Base-by-base conservation (phyloP, 192 early-diverging fungal genomes). In the Chytriomyces hyalinus region DNA sequence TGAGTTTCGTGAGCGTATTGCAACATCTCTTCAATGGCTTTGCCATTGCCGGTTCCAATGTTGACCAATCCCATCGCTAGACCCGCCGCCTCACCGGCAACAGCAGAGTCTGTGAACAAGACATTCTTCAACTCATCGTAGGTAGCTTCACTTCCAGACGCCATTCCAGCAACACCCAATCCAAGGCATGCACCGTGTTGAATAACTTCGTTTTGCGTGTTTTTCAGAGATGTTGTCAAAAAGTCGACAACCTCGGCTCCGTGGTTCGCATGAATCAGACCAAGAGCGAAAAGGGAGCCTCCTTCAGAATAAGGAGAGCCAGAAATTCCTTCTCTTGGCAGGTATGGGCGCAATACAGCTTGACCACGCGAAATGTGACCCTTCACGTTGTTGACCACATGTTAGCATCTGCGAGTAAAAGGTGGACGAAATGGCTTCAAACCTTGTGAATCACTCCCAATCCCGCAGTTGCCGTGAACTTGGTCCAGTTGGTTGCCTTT, bases 1-100 rank as follows among this genome's bases (percentile, higher is more conserved):
- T 96, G 94, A 6, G 98, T 99, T 73, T 98, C 97, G 75, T 95
- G 94, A 15, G 98, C 98, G 76, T 99, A 99, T 77, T 94, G 92
- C 45, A 98, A 84, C 96, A 99, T 98, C 71, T 97, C 96, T 50
- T 93, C 93, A 68, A 99, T 82, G 6, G 92, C 93, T 60, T 89
- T 87, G 49, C 90, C 80, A 7, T 92, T 90, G 60, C 87, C 93
- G 13, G 94, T 97, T 47, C 98, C 98, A 75, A 98, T 90, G 96
- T 97, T 98, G 44, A 97, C 93, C 80, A 99, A 84, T 28, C 98
- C 98, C 91, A 99, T 97, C 20, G 93, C 95, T 20, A 98, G 76
- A 76, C 95, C 97, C 26, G 98, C 96, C 11, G 96, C 97, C 80
- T 99, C 97, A 43, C 96, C 96, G 51, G 96, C 96, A 61, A 99